Evolutionary conservation across 1,139 yeast genomes (phyloP).

Genomic region (Suzukiozyma palmioleophila): DNA sequence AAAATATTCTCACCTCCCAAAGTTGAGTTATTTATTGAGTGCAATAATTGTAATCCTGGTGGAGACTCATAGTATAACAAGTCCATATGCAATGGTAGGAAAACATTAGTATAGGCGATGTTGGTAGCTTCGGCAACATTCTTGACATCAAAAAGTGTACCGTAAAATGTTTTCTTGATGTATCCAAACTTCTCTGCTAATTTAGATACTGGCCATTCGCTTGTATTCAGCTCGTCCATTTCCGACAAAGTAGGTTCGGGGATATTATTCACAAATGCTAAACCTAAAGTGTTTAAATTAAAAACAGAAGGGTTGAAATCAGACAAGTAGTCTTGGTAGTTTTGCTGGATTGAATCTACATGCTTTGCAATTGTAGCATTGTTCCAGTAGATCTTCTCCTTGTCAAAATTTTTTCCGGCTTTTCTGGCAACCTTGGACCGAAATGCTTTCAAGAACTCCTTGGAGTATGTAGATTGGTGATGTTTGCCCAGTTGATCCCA

Average conservation of each 20-base stretch:
- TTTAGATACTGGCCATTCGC: conserved; percentile 37
- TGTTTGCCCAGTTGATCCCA: conserved; percentile 50
- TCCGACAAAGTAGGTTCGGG: conserved; percentile 30
- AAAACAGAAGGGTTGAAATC: conserved; percentile 40
- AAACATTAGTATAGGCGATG: conserved; percentile 66
- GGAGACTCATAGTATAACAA: conserved; percentile 77
- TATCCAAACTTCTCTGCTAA: conserved; percentile 67
- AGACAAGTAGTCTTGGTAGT: conserved; percentile 41
- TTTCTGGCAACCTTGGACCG: conserved; percentile 31
- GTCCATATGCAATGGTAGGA: conserved; percentile 79
- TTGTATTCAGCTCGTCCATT: conserved; percentile 27
- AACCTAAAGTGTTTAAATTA: conserved; percentile 54
- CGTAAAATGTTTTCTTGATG: conserved; percentile 70
- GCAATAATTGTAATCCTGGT: conserved; percentile 75
- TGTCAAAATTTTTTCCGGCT: conserved; percentile 29
- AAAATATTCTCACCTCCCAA: conserved; percentile 69
- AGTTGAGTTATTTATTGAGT: conserved; percentile 59
- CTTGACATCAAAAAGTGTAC: conserved; percentile 67
- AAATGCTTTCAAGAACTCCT: conserved; percentile 43
- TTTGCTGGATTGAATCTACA: conserved; percentile 9
- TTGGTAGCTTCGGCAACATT: conserved; percentile 60
- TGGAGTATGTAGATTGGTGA: conserved; percentile 38
- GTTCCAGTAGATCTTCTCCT: conserved; percentile 42
- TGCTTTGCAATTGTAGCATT: conserved; percentile 6
- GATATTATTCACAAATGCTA: conserved; percentile 51